Percentiles rank a stretch among this genome's conserved stretches.
Evolutionary conservation across 495 filamentous ascomycete species (phyloP).

Genomic region (Bryoglossum gracile): DNA sequence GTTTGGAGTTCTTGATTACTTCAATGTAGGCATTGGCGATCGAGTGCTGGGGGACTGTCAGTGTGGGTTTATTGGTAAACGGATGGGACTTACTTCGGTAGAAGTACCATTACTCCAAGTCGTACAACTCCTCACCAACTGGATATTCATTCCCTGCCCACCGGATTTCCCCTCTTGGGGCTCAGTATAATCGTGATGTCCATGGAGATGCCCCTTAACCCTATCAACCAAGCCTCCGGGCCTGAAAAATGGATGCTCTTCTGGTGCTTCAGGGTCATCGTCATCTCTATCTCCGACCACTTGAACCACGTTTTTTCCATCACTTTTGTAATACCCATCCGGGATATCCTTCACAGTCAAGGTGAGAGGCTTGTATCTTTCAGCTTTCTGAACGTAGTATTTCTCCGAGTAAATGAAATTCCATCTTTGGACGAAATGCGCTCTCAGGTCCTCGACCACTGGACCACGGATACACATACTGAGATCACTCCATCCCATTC

Average conservation of each 20-base stretch:
- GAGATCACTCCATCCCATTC: slow-evolving; percentile 95
- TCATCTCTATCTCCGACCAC: background rate
- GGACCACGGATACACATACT: slow-evolving; percentile 75
- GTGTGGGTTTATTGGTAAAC: background rate
- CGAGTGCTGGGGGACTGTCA: slow-evolving; percentile 59
- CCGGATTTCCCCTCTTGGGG: slow-evolving; percentile 1
- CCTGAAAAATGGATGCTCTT: background rate
- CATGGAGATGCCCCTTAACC: background rate
- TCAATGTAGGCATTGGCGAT: slow-evolving; percentile 85
- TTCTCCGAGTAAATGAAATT: slow-evolving; percentile 87
- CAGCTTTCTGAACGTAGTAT: slow-evolving; percentile 59
- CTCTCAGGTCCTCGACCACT: slow-evolving; percentile 66
- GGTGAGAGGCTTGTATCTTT: slow-evolving; percentile 50
- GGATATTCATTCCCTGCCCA: slow-evolving; percentile 49
- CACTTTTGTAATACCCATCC: slow-evolving; percentile 20
- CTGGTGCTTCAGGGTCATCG: background rate
- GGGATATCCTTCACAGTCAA: slow-evolving; percentile 4
- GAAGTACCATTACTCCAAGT: slow-evolving; percentile 33
- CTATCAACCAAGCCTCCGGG: background rate
- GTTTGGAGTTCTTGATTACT: slow-evolving; percentile 69
- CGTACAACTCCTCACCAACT: slow-evolving; percentile 51
- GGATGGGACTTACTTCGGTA: slow-evolving; percentile 18
- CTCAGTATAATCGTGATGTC: background rate
- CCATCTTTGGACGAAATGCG: slow-evolving; percentile 84
- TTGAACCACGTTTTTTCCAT: slow-evolving; percentile 17